These are phyloP conservation scores for Citropsis articulata DNA, from an alignment of 345 rosid genomes.

Conservation along the genomic window DNA sequence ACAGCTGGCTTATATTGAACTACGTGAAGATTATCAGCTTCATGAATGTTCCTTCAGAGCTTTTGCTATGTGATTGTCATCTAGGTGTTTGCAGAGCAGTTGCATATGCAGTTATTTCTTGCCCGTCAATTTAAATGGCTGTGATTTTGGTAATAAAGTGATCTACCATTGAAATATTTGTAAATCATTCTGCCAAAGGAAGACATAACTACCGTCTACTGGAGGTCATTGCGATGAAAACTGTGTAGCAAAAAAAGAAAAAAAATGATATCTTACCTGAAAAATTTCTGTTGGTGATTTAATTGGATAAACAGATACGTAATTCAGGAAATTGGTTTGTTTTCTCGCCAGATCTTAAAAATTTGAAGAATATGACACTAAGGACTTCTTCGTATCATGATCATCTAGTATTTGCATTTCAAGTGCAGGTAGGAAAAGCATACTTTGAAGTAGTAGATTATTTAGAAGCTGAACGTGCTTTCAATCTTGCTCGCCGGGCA, in stretches of 20 bases:
- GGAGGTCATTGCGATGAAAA: neutral
- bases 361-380: neutral
- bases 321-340: neutral
- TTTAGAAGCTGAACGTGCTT: slow-evolving; percentile 86
- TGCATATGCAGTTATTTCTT: neutral
- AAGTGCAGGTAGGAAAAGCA: slow-evolving; percentile 86
- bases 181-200: neutral
- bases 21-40: too few relatives aligned
- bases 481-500: slow-evolving; percentile 70
- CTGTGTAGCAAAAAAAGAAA: neutral
- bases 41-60: neutral
- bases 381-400: neutral
- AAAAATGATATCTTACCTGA: neutral
- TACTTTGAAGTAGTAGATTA: slow-evolving; percentile 87
- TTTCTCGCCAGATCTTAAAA: neutral
- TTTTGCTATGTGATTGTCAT: slow-evolving; percentile 1
- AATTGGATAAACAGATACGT: neutral
- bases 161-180: neutral
- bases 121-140: neutral
- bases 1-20: too few relatives aligned
- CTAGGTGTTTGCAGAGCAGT: neutral
- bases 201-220: neutral
- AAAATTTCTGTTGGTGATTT: neutral
- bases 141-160: neutral
- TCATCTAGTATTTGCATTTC: neutral